Evolutionary conservation across 1,284 basidiomycete genomes (phyloP), one percentile per base, ranked within the genome.

Genomic region (Porogramme epimiltina): DNA sequence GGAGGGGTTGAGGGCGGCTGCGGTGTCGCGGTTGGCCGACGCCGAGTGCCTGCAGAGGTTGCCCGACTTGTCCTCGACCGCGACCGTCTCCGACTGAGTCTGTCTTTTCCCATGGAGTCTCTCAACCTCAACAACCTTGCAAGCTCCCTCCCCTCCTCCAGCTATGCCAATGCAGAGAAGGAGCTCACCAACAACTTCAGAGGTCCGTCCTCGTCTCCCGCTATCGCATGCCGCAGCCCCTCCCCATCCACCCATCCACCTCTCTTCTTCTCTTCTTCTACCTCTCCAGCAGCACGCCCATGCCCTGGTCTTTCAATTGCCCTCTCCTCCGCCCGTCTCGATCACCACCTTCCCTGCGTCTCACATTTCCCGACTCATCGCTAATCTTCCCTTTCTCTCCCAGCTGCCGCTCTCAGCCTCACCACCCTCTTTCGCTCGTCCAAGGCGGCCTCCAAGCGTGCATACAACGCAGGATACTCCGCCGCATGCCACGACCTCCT

Each of bases 371-470:
- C 28, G 28, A 18, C 16, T 9, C 8, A 6, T 37, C 34, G 34
- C 34, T 37, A 13, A 37, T 18, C 34, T 18, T 16, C 6, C n/a
- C 16, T 16, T 37, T 6, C 34, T 16, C 3, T 6, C 38, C 19
- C 63, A 91, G 88, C 85, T 53, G 88, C 89, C 57, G 89, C 89
- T 0, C 73, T 89, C 44, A 89, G 86, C 67, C 87, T 91, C 53
- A 90, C 89, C n/a, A 89, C 85, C 0, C 78, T 91, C 25, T 91
- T 89, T 66, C 82, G 86, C 55, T 88, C 88, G 1, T 89, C 88
- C 2, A 70, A 85, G 47, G 77, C 82, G 61, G 83, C 85, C 8
- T 85, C 87, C 4, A 89, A 90, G 67, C 77, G 83, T 31, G 84
- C 87, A 0, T 90, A 89, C 71, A 87, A 88, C 61, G 77, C 84